Conservation (phyloP, 495 filamentous ascomycete genomes). For the Penicillium parvum region DNA sequence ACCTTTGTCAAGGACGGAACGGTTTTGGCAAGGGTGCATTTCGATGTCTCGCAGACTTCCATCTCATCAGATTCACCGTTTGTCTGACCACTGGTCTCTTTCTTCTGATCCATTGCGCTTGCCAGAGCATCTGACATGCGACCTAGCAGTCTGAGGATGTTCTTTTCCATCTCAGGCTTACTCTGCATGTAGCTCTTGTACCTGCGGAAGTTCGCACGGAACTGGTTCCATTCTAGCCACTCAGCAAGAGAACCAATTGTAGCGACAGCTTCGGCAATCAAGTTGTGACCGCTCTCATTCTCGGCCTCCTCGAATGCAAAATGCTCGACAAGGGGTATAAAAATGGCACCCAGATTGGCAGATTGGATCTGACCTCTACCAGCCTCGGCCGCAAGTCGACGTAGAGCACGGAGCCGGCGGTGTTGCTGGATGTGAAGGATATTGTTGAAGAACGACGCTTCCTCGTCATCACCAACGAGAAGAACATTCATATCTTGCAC, state of each 20-base stretch:
- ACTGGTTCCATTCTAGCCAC: constrained; percentile 89
- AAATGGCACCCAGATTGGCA: constrained; percentile 76
- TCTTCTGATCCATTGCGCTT: constrained; percentile 44
- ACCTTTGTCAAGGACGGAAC: constrained; percentile 69
- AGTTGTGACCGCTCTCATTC: constrained; percentile 73
- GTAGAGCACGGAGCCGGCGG: constrained; percentile 77
- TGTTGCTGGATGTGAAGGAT: constrained; percentile 88
- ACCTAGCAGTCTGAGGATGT: constrained; percentile 75
- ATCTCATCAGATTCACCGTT: constrained; percentile 32
- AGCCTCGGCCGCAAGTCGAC: constrained; percentile 64
- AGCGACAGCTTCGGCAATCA: constrained; percentile 74
- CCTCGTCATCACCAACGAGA: constrained; percentile 72
- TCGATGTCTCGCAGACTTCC: constrained; percentile 23
- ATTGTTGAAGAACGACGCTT: constrained; percentile 91
- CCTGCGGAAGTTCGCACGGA: constrained; percentile 71
- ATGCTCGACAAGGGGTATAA: constrained; percentile 88
- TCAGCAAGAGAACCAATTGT: constrained; percentile 69
- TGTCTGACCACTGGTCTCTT: constrained; percentile 25
- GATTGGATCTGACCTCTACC: constrained; percentile 58
- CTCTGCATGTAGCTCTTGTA: constrained; percentile 74
- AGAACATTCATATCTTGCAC: constrained; percentile 73
- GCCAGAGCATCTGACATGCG: constrained; percentile 71
- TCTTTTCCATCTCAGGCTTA: constrained; percentile 81
- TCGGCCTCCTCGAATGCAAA: constrained; percentile 79
- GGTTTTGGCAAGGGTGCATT: constrained; percentile 54